phyloP scores from a whole-genome alignment of 441 rosid genomes.

The Croton laevigatus region DNA sequence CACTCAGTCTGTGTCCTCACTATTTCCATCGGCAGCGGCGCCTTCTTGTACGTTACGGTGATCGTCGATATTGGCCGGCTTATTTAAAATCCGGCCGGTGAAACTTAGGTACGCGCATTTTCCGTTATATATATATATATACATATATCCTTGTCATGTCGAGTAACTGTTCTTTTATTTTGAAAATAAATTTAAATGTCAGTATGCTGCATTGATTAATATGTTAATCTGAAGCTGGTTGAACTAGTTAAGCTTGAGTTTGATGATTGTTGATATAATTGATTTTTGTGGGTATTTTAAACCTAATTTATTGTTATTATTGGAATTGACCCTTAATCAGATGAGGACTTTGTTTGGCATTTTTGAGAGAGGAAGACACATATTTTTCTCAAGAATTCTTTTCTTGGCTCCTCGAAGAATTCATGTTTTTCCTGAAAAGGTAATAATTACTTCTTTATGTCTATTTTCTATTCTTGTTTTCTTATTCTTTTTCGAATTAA shows the following conservation, averaged over 20 bases:
- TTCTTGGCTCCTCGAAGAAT: neutral
- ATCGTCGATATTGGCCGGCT: neutral
- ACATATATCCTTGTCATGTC: too few species aligned
- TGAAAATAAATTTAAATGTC: neutral
- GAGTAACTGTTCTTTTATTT: neutral
- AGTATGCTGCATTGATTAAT: neutral
- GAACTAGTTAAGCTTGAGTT: neutral
- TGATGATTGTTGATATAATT: neutral
- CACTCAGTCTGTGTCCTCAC: neutral
- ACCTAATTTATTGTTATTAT: neutral
- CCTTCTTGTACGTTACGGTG: neutral
- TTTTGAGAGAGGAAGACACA: neutral
- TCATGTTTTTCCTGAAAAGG: conserved; percentile 1
- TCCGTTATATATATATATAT: too few species aligned
- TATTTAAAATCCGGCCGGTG: neutral
- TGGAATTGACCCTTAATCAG: neutral
- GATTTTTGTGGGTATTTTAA: neutral
- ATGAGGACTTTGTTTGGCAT: conserved; percentile 14
- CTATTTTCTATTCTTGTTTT: neutral
- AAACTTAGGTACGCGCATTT: neutral
- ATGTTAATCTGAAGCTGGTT: too few species aligned
- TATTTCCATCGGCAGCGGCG: neutral
- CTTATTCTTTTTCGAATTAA: neutral
- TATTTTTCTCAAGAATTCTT: conserved; percentile 7
- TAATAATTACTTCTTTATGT: neutral